A percentile compares a stretch with the other conserved stretches of the same genome.
phyloP scores from a whole-genome alignment of 2,329 filamentous ascomycete genomes.

The Aspergillus felis region DNA sequence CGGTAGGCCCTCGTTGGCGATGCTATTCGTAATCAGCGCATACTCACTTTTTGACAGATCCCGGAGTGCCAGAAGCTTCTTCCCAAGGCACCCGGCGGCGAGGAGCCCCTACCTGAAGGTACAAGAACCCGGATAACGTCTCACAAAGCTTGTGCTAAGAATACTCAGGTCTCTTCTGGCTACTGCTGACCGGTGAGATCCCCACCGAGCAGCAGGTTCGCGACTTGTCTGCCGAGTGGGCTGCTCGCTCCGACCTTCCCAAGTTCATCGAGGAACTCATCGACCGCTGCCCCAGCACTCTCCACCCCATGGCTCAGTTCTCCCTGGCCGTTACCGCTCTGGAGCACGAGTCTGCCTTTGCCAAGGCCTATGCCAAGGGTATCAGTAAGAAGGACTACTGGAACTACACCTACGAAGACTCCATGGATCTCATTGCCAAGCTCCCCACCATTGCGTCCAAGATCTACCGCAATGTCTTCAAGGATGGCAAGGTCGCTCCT shows the following conservation, averaged over 20 bases:
- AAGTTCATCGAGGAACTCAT: slow-evolving; percentile 99
- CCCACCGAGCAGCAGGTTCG: slow-evolving; percentile 97
- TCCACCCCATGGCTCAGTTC: slow-evolving; percentile 99
- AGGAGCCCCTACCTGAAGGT: slow-evolving; percentile 96
- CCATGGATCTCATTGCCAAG: slow-evolving; percentile 99
- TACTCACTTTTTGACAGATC: slow-evolving; percentile 53
- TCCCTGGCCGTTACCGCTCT: slow-evolving; percentile 95
- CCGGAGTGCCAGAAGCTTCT: slow-evolving; percentile 97
- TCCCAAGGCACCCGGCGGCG: slow-evolving; percentile 92
- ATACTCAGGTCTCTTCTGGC: slow-evolving; percentile 87
- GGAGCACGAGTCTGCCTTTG: slow-evolving; percentile 95
- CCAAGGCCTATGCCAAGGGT: slow-evolving; percentile 98
- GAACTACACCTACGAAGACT: slow-evolving; percentile 98
- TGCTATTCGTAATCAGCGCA: slow-evolving; percentile 3
- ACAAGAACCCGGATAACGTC: neutral
- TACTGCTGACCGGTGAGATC: slow-evolving; percentile 96
- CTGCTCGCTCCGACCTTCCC: slow-evolving; percentile 91
- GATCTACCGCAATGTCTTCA: slow-evolving; percentile 99
- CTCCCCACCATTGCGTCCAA: slow-evolving; percentile 94
- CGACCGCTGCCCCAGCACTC: slow-evolving; percentile 97
- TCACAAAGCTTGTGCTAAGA: slow-evolving; percentile 10
- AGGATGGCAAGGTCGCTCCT: slow-evolving; percentile 95
- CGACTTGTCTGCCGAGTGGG: slow-evolving; percentile 97
- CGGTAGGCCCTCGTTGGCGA: slow-evolving; percentile 46
- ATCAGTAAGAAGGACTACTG: slow-evolving; percentile 99